phyloP scores from a whole-genome alignment of 345 rosid genomes.

The Citrus medica region DNA sequence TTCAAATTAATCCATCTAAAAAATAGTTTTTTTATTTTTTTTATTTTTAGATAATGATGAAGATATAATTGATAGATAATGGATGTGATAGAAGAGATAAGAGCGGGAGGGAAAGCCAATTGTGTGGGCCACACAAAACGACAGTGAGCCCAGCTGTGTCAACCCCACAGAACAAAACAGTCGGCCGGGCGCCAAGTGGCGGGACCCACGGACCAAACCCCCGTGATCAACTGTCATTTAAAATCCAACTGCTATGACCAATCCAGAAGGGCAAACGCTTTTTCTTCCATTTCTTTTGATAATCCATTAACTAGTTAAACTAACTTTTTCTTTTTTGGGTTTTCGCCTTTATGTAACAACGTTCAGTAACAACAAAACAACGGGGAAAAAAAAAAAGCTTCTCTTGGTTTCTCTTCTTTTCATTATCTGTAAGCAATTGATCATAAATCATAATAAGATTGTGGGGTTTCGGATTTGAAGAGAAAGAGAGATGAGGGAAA shows the following conservation, averaged over 20 bases:
- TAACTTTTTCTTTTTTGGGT: neutral
- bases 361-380: neutral
- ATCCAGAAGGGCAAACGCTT: neutral
- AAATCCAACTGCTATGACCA: slow-evolving; percentile 1
- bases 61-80: too few relatives aligned
- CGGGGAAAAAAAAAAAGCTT: neutral
- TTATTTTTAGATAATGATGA: too few relatives aligned
- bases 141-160: slow-evolving; percentile 22
- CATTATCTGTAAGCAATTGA: too few relatives aligned
- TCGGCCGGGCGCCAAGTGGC: slow-evolving; percentile 20
- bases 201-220: slow-evolving; percentile 13
- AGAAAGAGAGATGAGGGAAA: slow-evolving; percentile 48
- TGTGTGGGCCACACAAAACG: slow-evolving; percentile 20
- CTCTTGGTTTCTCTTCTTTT: neutral
- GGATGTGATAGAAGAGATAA: neutral
- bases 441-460: too few relatives aligned
- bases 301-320: neutral
- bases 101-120: neutral
- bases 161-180: neutral
- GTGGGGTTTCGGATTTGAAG: neutral
- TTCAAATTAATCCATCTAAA: too few relatives aligned
- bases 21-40: too few relatives aligned
- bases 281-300: neutral
- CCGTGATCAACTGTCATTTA: neutral
- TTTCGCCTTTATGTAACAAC: neutral